Evolutionary conservation across 2,329 filamentous ascomycete genomes (phyloP).

Genomic region (Verticillium isaacii): DNA sequence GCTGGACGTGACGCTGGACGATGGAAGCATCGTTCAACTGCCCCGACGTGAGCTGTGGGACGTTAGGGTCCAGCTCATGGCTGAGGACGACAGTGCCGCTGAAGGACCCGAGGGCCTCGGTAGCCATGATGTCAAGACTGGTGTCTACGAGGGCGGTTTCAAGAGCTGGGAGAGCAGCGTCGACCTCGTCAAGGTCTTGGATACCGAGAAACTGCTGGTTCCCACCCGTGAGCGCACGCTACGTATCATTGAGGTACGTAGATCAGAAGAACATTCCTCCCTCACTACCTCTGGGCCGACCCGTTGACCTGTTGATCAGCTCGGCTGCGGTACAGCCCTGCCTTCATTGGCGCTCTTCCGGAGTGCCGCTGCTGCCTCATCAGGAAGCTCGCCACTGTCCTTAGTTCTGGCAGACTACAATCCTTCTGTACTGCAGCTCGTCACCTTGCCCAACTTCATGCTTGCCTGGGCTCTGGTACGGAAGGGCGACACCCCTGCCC

Average conservation of each 20-base stretch:
- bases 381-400: slow-evolving; percentile 33
- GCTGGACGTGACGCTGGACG: slow-evolving; percentile 56
- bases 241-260: slow-evolving; percentile 50
- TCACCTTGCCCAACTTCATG: slow-evolving; percentile 74
- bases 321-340: slow-evolving; percentile 75
- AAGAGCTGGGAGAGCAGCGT: slow-evolving; percentile 88
- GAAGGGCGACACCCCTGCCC: slow-evolving; percentile 27
- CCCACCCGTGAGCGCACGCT: slow-evolving; percentile 27
- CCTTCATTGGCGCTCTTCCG: slow-evolving; percentile 65
- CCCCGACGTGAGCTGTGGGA: slow-evolving; percentile 79
- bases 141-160: slow-evolving; percentile 82
- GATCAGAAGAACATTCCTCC: background rate
- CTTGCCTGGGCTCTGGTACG: slow-evolving; percentile 59
- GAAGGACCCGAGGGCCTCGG: slow-evolving; percentile 47
- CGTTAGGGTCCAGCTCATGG: slow-evolving; percentile 76
- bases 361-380: slow-evolving; percentile 5
- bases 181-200: slow-evolving; percentile 69
- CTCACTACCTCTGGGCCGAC: background rate
- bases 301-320: slow-evolving; percentile 34
- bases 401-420: slow-evolving; percentile 78
- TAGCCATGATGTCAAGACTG: slow-evolving; percentile 71
- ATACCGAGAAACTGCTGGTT: slow-evolving; percentile 31
- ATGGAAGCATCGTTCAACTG: slow-evolving; percentile 47
- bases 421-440: slow-evolving; percentile 68
- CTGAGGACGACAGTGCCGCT: slow-evolving; percentile 45